Evolutionary conservation across 495 filamentous ascomycete genomes (phyloP).

Genomic region (Xylaria intraflava): DNA sequence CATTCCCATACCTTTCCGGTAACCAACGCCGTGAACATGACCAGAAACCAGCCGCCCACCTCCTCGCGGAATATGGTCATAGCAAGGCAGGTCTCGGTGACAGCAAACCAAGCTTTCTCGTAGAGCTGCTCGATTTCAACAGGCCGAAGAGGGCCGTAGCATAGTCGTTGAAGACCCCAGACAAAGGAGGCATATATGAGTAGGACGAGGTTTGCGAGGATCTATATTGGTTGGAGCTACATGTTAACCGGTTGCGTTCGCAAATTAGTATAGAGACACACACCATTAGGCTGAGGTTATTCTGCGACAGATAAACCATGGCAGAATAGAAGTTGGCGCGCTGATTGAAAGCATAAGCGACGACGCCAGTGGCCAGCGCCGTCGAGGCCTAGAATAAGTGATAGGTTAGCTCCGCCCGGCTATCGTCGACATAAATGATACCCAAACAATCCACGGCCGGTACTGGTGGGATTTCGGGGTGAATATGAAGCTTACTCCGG

Average conservation of each 20-base stretch:
- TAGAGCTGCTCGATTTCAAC: constrained; percentile 96
- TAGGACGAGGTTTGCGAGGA: constrained; percentile 81
- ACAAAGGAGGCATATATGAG: constrained; percentile 68
- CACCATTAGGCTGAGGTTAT: constrained; percentile 90
- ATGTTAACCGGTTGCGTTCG: constrained; percentile 3
- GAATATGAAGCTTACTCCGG: constrained; percentile 42
- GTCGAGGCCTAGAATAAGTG: constrained; percentile 54
- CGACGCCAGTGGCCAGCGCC: constrained; percentile 70
- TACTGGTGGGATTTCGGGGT: not conserved
- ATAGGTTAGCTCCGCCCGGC: constrained; percentile 7
- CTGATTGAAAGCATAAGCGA: constrained; percentile 87
- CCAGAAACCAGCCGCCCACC: constrained; percentile 84
- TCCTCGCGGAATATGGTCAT: constrained; percentile 99
- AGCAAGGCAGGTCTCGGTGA: constrained; percentile 92
- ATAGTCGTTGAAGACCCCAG: constrained; percentile 79
- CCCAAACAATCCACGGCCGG: not conserved
- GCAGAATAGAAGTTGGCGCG: constrained; percentile 96
- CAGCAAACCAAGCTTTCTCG: constrained; percentile 94
- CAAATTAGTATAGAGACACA: constrained; percentile 15
- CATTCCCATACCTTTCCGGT: constrained; percentile 96
- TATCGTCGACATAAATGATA: not conserved
- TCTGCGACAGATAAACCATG: constrained; percentile 91
- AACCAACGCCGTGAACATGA: constrained; percentile 92
- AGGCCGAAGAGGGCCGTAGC: constrained; percentile 84
- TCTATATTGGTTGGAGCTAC: constrained; percentile 39